Base-by-base conservation (phyloP, 1,139 yeast genomes). In the Protomyces arabidopsidicola region DNA sequence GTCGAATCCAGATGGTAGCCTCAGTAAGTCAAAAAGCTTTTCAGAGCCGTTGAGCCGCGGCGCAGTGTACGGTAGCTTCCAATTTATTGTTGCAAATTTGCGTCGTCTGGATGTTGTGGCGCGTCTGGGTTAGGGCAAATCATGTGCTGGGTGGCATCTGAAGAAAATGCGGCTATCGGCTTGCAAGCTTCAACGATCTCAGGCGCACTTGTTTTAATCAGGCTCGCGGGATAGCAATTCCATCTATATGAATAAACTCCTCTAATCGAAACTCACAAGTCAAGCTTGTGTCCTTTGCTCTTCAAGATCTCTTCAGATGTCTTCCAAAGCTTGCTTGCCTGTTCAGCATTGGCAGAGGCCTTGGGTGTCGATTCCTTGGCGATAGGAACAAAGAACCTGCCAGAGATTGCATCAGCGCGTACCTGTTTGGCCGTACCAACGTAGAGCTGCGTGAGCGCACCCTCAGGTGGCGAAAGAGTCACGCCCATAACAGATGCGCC, bases 361-460 rank as follows among this genome's bases (percentile, higher is more conserved):
- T 18, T n/a, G 14, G 63, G 56, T 16, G 22, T 18, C 24, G 18
- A 4, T 27, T 27, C 31, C 42, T 14, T 10, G 9, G 63, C 63
- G 20, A 58, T 36, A 4, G 63, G 63, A 39, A 20, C 38, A n/a
- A 18, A 55, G 52, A 55, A 61, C n/a, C 48, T 36, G 9, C 65
- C 65, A 34, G 55, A 42, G 60, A 61, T 57, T n/a, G 36, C 27
- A 24, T 61, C 10, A 18, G 36, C 31, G 1, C 34, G 39, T 10
- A 87, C 71, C 2, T 76, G 76, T 0, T 83, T 80, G 63, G 86
- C 84, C 56, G 88, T 73, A 9, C 90, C 84, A 66, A 89, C 84
- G 69, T 79, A 82, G 24, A 89, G 73, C 1, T 88, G 82, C 0
- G 95, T 83, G 69, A 78, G 77, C 0, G 90, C 81, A 1, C 95